Evolutionary conservation across 257 asterid species (phyloP).

Genomic region (Plantago major): DNA sequence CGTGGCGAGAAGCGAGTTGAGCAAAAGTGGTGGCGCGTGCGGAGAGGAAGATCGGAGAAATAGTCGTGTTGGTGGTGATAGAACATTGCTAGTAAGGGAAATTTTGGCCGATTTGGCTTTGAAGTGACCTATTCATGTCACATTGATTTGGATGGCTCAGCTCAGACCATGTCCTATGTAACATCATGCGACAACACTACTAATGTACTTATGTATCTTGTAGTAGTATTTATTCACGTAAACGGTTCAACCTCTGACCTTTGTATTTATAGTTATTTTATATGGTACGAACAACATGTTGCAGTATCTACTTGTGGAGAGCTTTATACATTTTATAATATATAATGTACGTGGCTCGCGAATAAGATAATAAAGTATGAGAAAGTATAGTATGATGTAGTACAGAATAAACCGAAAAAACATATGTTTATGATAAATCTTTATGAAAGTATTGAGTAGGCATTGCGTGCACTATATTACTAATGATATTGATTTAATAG

Average conservation of each 20-base stretch:
- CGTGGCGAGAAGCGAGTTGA: slow-evolving; percentile 5
- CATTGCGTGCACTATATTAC: background rate
- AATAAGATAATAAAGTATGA: too few species aligned
- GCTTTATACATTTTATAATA: too few species aligned
- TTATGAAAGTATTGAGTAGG: too few species aligned
- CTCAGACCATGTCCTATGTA: background rate
- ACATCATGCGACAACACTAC: background rate
- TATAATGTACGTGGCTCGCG: too few species aligned
- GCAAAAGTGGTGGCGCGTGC: slow-evolving; percentile 12
- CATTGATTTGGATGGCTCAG: background rate
- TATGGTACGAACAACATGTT: too few species aligned
- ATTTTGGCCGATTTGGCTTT: slow-evolving; percentile 57
- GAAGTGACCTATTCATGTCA: slow-evolving; percentile 16
- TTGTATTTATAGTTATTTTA: too few species aligned
- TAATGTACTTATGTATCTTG: background rate
- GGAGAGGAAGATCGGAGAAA: slow-evolving; percentile 14
- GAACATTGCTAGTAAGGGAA: slow-evolving; percentile 50
- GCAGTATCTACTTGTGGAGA: too few species aligned
- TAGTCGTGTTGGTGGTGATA: slow-evolving; percentile 20
- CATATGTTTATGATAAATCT: too few species aligned
- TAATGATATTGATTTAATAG: background rate
- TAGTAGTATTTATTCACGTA: too few species aligned
- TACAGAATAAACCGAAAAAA: too few species aligned
- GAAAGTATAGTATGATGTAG: too few species aligned
- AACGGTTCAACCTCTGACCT: too few species aligned